Evolutionary conservation across 2,329 filamentous ascomycete species (phyloP), one percentile per base, ranked within the genome.

Genomic region (Mycosphaerelloides madeirae): DNA sequence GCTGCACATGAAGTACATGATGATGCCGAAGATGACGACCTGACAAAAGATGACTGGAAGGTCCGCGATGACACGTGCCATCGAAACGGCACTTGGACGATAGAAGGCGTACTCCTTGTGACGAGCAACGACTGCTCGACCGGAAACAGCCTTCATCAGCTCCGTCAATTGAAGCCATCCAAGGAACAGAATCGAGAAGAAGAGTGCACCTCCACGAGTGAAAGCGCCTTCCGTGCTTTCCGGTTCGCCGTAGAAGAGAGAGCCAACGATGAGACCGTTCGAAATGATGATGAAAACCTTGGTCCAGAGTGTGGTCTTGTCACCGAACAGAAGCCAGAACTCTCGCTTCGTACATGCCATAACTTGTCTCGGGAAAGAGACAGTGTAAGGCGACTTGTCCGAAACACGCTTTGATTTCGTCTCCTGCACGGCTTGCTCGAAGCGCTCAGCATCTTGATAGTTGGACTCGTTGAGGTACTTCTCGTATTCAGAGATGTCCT

Each of bases 231-330:
- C 72, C 1, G 80, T 83, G 55, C 78, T 71, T 4, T 75, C 57
- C 0, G 77, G 68, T 59, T 82, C 72, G 11, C 79, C 85, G 57
- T 88, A 87, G 67, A 93, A 93, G 14, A 93, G 72, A 2, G 83
- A 87, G 1, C 85, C 84, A 42, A 90, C 82, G 49, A 94, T 86
- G 8, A 94, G 73, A 43, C 68, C 78, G 62, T 87, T 86, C 45
- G 83, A 77, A 45, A 91, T 67, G 56, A 89, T 85, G 61, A 88
- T 87, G 65, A 88, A 85, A 47, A 85, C 75, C 54, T 91, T 93
- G 31, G 85, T 91, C 63, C 81, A 83, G 1, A 93, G 73, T 0
- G 85, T 84, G 1, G 81, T 81, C 48, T 76, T 82, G 65, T 94
- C 85, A 31, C 86, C 86, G 60, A 79, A 77, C 20, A 89, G 78